Percentiles rank a stretch among this genome's conserved stretches.
Conservation (phyloP, 2,329 filamentous ascomycete genomes). For the Lecanoromycetidae sp. region DNA sequence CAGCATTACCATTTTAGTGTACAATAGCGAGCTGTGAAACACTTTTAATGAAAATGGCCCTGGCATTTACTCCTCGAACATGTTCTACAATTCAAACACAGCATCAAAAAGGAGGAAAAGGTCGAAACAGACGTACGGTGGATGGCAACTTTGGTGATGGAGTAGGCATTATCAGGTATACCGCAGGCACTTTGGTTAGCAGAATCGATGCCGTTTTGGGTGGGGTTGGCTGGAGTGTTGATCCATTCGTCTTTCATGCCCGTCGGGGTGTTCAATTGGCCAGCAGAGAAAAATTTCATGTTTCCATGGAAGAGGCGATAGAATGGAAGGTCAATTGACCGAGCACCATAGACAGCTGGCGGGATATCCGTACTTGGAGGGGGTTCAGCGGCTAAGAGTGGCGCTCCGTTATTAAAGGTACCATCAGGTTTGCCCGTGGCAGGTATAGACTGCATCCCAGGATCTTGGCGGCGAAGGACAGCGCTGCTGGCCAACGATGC, state of each 20-base stretch:
- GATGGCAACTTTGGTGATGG: conserved; percentile 17
- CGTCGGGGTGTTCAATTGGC: conserved; percentile 14
- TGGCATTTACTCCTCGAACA: no score
- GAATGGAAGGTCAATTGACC: conserved; percentile 17
- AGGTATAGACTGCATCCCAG: conserved; percentile 13
- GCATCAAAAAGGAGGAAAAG: no score
- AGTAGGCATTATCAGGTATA: conserved; percentile 18
- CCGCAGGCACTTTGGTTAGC: conserved; percentile 18
- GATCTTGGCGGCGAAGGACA: conserved; percentile 10
- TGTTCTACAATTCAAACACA: no score
- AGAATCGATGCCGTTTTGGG: conserved; percentile 9
- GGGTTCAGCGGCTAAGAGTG: background rate
- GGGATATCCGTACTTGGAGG: background rate
- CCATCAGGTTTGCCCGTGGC: conserved; percentile 11
- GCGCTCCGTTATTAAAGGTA: conserved; percentile 14
- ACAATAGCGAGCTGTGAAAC: no score
- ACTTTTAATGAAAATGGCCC: no score
- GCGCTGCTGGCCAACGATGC: conserved; percentile 3
- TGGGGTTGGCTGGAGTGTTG: background rate
- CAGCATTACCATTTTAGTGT: no score
- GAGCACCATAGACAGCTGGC: conserved; percentile 11
- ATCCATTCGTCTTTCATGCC: conserved; percentile 12
- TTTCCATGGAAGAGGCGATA: conserved; percentile 18
- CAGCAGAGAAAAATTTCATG: conserved; percentile 16
- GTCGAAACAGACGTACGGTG: no score